Percentiles rank a stretch among this genome's conserved stretches.
These are phyloP conservation scores for Fusarium staphyleae DNA, from an alignment of 2,329 filamentous ascomycete genomes.

Conservation along the genomic window DNA sequence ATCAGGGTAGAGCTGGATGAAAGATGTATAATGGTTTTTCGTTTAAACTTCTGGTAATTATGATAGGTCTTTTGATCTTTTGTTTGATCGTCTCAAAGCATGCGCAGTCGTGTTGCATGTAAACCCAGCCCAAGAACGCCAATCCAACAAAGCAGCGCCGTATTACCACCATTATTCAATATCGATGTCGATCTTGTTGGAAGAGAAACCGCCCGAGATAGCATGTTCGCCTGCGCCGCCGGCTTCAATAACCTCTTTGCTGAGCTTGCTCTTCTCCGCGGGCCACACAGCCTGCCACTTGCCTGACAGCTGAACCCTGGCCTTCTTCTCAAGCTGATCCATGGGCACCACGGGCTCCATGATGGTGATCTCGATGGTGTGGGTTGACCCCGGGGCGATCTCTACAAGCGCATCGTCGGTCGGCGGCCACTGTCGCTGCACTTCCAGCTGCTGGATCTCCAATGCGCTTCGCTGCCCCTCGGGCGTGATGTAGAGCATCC, in stretches of 20 bases:
- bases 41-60: too few species aligned
- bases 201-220: constrained; percentile 33
- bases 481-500: constrained; percentile 51
- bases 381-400: constrained; percentile 48
- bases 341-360: constrained; percentile 47
- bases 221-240: constrained; percentile 27
- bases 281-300: constrained; percentile 47
- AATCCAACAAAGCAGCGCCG: not conserved
- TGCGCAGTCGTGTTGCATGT: not conserved
- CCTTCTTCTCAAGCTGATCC: constrained; percentile 44
- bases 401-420: constrained; percentile 48
- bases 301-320: constrained; percentile 48
- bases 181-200: constrained; percentile 31
- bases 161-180: constrained; percentile 6
- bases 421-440: constrained; percentile 53
- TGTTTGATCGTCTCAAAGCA: not conserved
- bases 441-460: constrained; percentile 47
- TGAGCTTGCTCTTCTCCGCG: constrained; percentile 35
- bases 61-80: too few species aligned
- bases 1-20: too few species aligned
- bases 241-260: constrained; percentile 28
- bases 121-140: not conserved
- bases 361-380: constrained; percentile 48
- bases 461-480: constrained; percentile 45
- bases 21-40: not conserved